A percentile compares a stretch with the other conserved stretches of the same genome.
phyloP scores from a whole-genome alignment of 208 protist species.

The Trypanosomatidae sp. region DNA sequence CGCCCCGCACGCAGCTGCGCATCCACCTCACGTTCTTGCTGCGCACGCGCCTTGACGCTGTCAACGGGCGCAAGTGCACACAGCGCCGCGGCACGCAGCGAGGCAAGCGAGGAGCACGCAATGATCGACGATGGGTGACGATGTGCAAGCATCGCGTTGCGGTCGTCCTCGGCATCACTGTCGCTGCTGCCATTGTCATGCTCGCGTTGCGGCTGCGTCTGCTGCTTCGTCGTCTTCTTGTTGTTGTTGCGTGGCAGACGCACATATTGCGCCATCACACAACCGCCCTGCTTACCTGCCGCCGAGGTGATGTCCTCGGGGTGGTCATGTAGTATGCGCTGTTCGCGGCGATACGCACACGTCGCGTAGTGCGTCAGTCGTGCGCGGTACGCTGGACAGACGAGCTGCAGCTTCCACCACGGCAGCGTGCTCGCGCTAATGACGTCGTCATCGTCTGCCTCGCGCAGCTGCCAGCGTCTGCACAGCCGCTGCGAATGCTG shows the following conservation, averaged over 20 bases:
- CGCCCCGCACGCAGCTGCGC: constrained; percentile 17
- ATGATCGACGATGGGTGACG: constrained; percentile 35
- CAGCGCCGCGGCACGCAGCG: too few species aligned
- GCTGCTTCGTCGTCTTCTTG: too few species aligned
- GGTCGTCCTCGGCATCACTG: too few species aligned
- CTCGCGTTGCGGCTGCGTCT: neutral
- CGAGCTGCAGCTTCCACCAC: constrained; percentile 70
- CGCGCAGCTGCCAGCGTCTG: too few species aligned
- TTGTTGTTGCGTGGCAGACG: too few species aligned
- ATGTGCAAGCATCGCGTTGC: constrained; percentile 13
- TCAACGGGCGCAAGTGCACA: too few species aligned
- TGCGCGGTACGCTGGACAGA: constrained; percentile 30
- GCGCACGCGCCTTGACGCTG: too few species aligned
- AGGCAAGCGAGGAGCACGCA: constrained; percentile 18
- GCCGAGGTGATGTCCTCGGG: constrained; percentile 24
- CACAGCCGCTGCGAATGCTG: too few species aligned
- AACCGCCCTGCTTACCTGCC: constrained; percentile 11
- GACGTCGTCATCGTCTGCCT: too few species aligned
- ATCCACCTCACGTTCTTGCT: too few species aligned
- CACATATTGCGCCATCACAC: constrained; percentile 42
- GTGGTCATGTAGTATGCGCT: constrained; percentile 17
- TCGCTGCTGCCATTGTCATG: too few species aligned
- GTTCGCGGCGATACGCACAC: constrained; percentile 30
- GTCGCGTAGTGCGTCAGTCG: constrained; percentile 32
- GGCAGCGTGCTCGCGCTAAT: too few species aligned